Evolutionary conservation across 495 filamentous ascomycete species (phyloP).

Genomic region (Podospora appendiculata): DNA sequence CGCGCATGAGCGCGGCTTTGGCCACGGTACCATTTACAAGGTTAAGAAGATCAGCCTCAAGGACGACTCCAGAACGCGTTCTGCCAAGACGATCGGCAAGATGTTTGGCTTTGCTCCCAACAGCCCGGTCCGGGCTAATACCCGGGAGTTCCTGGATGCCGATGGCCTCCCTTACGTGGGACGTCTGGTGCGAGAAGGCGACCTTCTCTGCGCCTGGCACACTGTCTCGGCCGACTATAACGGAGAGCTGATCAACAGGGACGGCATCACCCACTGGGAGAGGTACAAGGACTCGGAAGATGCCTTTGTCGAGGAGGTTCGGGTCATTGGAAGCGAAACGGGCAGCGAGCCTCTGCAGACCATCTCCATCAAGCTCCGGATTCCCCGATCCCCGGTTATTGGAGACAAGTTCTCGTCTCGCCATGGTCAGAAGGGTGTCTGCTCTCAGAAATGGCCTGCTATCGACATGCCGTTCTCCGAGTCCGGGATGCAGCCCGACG

Average conservation of each 20-base stretch:
- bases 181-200: conserved; percentile 64
- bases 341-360: conserved; percentile 77
- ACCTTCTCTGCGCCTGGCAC: conserved; percentile 81
- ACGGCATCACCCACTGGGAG: conserved; percentile 72
- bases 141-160: conserved; percentile 63
- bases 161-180: conserved; percentile 84
- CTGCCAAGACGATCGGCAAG: conserved; percentile 52
- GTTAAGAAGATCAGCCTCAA: conserved; percentile 80
- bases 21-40: conserved; percentile 94
- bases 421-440: conserved; percentile 96
- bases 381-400: conserved; percentile 85
- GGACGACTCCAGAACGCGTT: conserved; percentile 54
- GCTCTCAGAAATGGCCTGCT: conserved; percentile 91
- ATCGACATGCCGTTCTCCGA: conserved; percentile 97
- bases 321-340: conserved; percentile 73
- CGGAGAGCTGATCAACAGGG: conserved; percentile 67
- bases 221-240: conserved; percentile 73
- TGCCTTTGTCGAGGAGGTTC: conserved; percentile 87
- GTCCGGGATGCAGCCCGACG: conserved; percentile 90
- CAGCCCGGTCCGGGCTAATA: conserved; percentile 52
- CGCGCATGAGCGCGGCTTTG: conserved; percentile 93
- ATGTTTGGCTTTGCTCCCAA: conserved; percentile 82
- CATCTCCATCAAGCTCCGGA: conserved; percentile 83
- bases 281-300: conserved; percentile 87
- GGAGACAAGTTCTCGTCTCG: conserved; percentile 98